These are phyloP conservation scores for Inonotus hispidus DNA, from an alignment of 1,284 basidiomycete genomes.

Conservation along the genomic window DNA sequence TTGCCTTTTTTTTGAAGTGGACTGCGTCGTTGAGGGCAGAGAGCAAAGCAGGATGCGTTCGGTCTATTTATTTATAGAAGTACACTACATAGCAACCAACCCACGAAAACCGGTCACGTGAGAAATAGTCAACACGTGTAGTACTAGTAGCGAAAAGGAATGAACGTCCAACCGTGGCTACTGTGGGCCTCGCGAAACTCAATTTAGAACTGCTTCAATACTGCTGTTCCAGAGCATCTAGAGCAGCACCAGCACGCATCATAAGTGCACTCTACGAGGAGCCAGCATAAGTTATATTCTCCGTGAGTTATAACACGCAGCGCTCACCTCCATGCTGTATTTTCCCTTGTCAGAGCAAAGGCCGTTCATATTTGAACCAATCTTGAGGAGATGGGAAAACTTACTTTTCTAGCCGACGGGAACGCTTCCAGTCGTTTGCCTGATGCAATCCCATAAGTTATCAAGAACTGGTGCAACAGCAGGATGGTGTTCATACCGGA, in stretches of 20 bases:
- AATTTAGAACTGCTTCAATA: no score
- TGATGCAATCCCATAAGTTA: background rate
- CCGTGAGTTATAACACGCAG: background rate
- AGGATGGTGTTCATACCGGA: constrained; percentile 24
- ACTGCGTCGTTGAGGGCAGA: no score
- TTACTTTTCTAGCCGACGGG: constrained; percentile 38
- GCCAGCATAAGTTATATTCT: background rate
- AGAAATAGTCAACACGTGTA: no score
- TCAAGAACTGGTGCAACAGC: background rate
- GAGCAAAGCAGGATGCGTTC: no score
- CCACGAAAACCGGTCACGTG: no score
- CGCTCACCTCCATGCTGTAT: constrained; percentile 31
- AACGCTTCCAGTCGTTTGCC: constrained; percentile 53
- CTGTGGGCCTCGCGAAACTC: no score
- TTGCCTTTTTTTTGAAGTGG: no score
- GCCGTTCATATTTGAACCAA: background rate
- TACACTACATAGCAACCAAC: no score
- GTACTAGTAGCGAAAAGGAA: no score
- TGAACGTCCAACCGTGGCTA: no score
- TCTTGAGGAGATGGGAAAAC: background rate
- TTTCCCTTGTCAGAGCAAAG: constrained; percentile 25
- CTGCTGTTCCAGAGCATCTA: constrained; percentile 10
- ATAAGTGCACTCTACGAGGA: constrained; percentile 11
- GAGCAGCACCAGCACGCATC: constrained; percentile 11
- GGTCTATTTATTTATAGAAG: no score